Conservation (phyloP, 768 basidiomycete genomes). For the Boletus eberwhitei region DNA sequence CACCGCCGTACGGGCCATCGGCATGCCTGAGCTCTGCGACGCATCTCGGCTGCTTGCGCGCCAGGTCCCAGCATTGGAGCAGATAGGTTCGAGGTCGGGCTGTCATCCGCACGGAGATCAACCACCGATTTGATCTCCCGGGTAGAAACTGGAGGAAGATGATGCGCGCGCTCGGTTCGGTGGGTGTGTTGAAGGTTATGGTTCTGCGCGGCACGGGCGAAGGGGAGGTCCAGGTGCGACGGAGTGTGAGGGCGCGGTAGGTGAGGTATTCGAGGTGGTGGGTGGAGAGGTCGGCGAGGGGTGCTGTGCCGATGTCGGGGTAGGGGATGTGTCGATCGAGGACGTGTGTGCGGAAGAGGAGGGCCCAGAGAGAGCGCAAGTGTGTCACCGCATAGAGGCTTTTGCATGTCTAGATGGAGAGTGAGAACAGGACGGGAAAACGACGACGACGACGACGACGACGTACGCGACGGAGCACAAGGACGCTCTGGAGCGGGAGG, state of each 20-base stretch:
- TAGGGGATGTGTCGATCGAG: conserved; percentile 44
- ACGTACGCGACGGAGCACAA: conserved; percentile 47
- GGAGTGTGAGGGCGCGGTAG: conserved; percentile 39
- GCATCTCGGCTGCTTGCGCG: conserved; percentile 32
- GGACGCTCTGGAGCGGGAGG: conserved; percentile 40
- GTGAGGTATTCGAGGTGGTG: conserved; percentile 44
- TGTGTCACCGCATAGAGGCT: conserved; percentile 40
- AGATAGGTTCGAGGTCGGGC: conserved; percentile 27
- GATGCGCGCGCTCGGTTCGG: conserved; percentile 32
- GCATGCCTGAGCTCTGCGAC: conserved; percentile 38
- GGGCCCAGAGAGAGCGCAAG: conserved; percentile 49
- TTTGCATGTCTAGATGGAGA: conserved; percentile 42
- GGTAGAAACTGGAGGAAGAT: conserved; percentile 49
- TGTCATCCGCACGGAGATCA: conserved; percentile 43
- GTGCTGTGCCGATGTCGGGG: conserved; percentile 33
- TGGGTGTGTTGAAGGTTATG: conserved; percentile 24
- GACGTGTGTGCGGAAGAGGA: conserved; percentile 41
- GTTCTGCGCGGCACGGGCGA: conserved; percentile 33
- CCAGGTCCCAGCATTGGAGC: conserved; percentile 60
- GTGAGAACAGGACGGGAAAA: not conserved
- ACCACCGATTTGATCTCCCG: conserved; percentile 37
- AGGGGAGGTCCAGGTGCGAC: conserved; percentile 47
- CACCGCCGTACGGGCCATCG: conserved; percentile 38
- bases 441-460: not conserved
- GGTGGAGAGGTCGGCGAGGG: conserved; percentile 35